Evolutionary conservation across 169 alveolate genomes (phyloP).

Genomic region (Fabrea salina): DNA sequence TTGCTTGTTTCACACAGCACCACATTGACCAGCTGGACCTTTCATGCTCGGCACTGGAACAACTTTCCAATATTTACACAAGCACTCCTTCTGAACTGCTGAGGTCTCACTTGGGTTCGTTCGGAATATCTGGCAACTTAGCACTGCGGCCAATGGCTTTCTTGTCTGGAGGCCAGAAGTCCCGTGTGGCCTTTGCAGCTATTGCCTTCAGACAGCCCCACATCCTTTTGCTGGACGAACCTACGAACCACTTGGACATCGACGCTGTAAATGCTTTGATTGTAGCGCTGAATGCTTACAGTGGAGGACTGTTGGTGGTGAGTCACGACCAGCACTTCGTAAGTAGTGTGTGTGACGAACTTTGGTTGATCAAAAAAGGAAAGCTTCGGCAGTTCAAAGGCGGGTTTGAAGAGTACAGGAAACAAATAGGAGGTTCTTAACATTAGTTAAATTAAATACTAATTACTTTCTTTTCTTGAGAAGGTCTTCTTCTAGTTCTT

Average conservation of each 20-base stretch:
- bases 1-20: conserved; percentile 95
- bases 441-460: no score
- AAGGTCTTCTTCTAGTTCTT: not conserved
- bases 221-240: conserved; percentile 94
- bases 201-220: conserved; percentile 95
- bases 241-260: conserved; percentile 96
- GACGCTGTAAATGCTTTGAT: conserved; percentile 97
- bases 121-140: conserved; percentile 93
- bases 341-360: conserved; percentile 90
- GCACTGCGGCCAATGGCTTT: conserved; percentile 95
- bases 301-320: conserved; percentile 95
- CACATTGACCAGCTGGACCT: conserved; percentile 94
- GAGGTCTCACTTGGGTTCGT: conserved; percentile 89
- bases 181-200: conserved; percentile 95
- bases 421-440: conserved; percentile 40
- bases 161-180: conserved; percentile 97
- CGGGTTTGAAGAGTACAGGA: conserved; percentile 90
- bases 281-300: conserved; percentile 90
- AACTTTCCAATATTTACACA: conserved; percentile 80
- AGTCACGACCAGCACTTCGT: conserved; percentile 95
- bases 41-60: conserved; percentile 93
- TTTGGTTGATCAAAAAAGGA: conserved; percentile 87
- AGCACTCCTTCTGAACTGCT: conserved; percentile 86
- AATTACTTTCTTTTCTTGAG: not conserved
- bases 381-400: conserved; percentile 85